Evolutionary conservation across 208 protist genomes (phyloP).

Genomic region (Leishmania major): DNA sequence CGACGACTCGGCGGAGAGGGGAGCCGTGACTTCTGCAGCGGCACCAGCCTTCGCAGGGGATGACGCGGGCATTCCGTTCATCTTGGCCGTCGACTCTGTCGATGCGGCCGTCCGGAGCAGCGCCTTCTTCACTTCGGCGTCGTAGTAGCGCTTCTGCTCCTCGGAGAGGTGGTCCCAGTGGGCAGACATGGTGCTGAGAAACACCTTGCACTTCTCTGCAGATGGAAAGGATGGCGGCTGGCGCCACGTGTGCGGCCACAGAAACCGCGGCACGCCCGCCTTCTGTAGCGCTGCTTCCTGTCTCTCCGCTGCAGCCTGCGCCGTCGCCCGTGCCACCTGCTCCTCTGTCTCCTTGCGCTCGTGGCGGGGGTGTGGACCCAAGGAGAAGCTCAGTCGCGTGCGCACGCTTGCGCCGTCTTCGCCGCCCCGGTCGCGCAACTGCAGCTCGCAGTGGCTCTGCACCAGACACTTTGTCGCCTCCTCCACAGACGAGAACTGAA

Average conservation of each 20-base stretch:
- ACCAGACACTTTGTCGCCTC: slow-evolving; percentile 62
- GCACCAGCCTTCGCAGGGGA: not conserved
- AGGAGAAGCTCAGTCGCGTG: slow-evolving; percentile 23
- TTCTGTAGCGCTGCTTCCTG: slow-evolving; percentile 3
- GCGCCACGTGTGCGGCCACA: slow-evolving; percentile 56
- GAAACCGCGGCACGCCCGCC: slow-evolving; percentile 29
- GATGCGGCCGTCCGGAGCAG: slow-evolving; percentile 21
- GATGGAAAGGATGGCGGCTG: slow-evolving; percentile 50
- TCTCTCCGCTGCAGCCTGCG: not conserved
- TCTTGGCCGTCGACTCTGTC: not conserved
- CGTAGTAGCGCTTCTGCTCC: slow-evolving; percentile 80
- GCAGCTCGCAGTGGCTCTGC: slow-evolving; percentile 46
- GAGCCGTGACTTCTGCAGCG: not conserved
- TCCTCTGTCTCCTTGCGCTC: slow-evolving; percentile 13
- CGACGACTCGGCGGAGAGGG: not conserved
- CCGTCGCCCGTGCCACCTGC: slow-evolving; percentile 12
- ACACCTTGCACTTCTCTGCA: slow-evolving; percentile 48
- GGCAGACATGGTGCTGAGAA: slow-evolving; percentile 55
- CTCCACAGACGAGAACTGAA: slow-evolving; percentile 46
- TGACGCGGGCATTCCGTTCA: not conserved
- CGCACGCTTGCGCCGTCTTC: not conserved
- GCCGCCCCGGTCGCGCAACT: slow-evolving; percentile 34
- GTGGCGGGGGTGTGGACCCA: slow-evolving; percentile 16
- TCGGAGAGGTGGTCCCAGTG: slow-evolving; percentile 76
- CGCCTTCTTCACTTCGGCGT: slow-evolving; percentile 60